phyloP scores from a whole-genome alignment of 345 rosid species.

The Crucihimalaya himalaica region DNA sequence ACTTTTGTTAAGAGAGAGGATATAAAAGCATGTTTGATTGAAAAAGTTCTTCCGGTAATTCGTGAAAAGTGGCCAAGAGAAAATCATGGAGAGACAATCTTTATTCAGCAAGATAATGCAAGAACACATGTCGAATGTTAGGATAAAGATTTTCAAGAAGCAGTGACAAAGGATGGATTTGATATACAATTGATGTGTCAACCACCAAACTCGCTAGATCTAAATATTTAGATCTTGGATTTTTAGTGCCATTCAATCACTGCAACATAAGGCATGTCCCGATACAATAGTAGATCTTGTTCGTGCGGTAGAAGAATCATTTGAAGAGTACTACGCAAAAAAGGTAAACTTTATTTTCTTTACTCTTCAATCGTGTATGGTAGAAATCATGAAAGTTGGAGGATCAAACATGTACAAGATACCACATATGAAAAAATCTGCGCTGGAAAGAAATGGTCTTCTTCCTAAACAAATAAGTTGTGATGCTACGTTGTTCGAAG shows the following conservation, averaged over 20 bases:
- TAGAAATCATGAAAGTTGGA: no score
- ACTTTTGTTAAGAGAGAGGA: background rate
- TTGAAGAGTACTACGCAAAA: no score
- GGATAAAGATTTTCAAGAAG: background rate
- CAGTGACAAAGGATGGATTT: background rate
- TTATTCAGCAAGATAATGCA: conserved; percentile 21
- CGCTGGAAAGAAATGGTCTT: no score
- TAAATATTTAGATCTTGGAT: background rate
- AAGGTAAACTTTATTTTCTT: no score
- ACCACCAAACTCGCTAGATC: background rate
- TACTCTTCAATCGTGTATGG: no score
- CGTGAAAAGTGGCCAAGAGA: conserved; percentile 1
- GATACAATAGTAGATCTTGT: background rate
- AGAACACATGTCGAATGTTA: background rate
- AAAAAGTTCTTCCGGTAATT: background rate
- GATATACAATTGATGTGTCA: background rate
- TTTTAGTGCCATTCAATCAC: background rate
- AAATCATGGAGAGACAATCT: background rate
- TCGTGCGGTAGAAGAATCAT: no score
- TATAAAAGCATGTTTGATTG: background rate
- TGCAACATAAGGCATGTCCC: background rate
- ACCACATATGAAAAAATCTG: no score
- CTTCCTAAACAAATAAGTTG: no score
- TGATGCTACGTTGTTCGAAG: no score
- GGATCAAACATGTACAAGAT: no score